A percentile compares a stretch with the other conserved stretches of the same genome.
These are phyloP conservation scores for Penicillium sp. DNA, from an alignment of 2,329 filamentous ascomycete genomes.

Conservation along the genomic window DNA sequence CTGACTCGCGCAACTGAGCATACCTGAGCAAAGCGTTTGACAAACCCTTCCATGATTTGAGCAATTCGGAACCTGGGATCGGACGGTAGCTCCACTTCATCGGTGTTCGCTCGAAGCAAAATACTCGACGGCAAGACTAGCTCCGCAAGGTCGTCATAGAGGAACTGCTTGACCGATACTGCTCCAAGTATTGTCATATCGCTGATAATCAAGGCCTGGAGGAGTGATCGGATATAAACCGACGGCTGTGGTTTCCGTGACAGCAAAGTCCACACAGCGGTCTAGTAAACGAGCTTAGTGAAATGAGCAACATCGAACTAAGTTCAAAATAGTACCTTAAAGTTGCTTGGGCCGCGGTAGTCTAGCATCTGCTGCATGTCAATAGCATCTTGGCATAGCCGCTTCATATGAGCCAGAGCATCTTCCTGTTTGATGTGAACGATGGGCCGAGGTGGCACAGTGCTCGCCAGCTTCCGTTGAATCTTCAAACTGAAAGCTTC, in stretches of 20 bases:
- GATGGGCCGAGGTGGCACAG: conserved; percentile 88
- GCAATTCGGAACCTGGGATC: conserved; percentile 76
- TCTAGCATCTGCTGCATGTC: conserved; percentile 70
- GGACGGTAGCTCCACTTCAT: conserved; percentile 72
- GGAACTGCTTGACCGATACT: conserved; percentile 71
- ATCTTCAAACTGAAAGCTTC: conserved; percentile 89
- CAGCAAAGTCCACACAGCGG: conserved; percentile 74
- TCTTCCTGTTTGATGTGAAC: conserved; percentile 74
- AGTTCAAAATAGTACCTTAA: conserved; percentile 59
- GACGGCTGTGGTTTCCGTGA: conserved; percentile 79
- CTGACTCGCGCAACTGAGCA: conserved; percentile 8
- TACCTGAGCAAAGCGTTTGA: conserved; percentile 56
- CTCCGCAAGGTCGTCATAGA: conserved; percentile 80
- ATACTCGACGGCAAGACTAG: conserved; percentile 72
- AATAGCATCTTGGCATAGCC: conserved; percentile 71
- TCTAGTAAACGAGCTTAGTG: conserved; percentile 50
- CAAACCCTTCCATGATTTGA: conserved; percentile 71
- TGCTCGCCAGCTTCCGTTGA: conserved; percentile 88
- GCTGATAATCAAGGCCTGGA: conserved; percentile 76
- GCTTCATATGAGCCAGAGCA: conserved; percentile 69
- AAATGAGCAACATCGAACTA: neutral
- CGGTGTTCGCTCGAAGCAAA: conserved; percentile 73
- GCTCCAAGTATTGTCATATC: conserved; percentile 70
- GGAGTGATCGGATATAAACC: conserved; percentile 78
- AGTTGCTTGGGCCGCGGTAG: conserved; percentile 69